Conservation (phyloP, 805 yeast species). For the Yarrowia osloensis region DNA sequence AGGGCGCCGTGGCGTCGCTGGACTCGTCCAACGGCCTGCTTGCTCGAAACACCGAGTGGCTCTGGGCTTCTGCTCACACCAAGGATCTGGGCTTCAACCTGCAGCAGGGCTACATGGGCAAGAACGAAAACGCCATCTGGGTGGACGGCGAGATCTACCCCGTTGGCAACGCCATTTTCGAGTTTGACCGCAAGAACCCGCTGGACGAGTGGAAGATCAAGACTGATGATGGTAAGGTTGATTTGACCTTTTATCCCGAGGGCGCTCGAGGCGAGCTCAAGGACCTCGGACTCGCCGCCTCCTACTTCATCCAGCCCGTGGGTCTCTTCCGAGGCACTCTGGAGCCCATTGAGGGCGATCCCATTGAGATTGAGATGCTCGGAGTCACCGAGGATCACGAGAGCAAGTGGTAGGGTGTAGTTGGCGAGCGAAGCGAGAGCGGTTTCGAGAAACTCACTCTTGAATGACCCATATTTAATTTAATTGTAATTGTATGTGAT, state of each 20-base stretch:
- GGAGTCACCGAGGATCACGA: constrained; percentile 27
- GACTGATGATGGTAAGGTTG: constrained; percentile 21
- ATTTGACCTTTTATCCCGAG: constrained; percentile 12
- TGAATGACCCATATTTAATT: background rate
- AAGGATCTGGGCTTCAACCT: constrained; percentile 29
- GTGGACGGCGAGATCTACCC: constrained; percentile 24
- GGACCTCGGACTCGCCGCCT: constrained; percentile 8
- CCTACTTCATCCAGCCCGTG: constrained; percentile 7
- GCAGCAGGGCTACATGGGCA: constrained; percentile 30
- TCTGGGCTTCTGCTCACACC: constrained; percentile 30
- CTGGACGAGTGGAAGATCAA: constrained; percentile 16
- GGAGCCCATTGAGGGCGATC: constrained; percentile 15
- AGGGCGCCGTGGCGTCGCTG: background rate
- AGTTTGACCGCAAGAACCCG: constrained; percentile 14
- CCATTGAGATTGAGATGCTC: constrained; percentile 15
- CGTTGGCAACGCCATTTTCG: constrained; percentile 16
- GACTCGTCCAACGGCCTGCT: constrained; percentile 30
- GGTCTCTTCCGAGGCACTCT: constrained; percentile 18
- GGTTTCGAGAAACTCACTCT: background rate
- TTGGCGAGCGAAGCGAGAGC: background rate
- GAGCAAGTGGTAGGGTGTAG: constrained; percentile 7
- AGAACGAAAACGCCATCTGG: constrained; percentile 30
- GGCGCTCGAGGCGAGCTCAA: constrained; percentile 11
- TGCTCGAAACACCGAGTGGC: constrained; percentile 22
- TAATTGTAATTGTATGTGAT: constrained; percentile 1